Conservation (phyloP, 148 eudicot genomes). For the Nepenthes gracilis region DNA sequence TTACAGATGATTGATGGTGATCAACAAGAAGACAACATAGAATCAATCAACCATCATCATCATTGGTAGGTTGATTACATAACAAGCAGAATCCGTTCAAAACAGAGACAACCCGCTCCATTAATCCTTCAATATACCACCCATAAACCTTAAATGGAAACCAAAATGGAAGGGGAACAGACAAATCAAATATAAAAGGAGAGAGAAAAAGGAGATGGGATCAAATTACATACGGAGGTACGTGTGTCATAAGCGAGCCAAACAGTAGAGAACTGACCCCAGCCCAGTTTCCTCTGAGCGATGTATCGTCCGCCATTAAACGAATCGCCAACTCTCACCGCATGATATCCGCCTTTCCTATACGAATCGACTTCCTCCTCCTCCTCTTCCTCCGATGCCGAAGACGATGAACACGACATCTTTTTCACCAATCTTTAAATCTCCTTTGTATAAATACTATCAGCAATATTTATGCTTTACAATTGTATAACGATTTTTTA, state of each 20-base stretch:
- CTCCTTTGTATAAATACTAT: no score
- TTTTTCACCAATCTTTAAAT: background rate
- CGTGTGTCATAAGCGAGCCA: slow-evolving; percentile 86
- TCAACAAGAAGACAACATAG: no score
- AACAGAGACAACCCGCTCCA: no score
- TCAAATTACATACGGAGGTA: slow-evolving; percentile 32
- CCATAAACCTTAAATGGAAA: no score
- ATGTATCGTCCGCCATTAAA: slow-evolving; percentile 69
- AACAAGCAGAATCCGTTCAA: no score
- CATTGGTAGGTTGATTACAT: no score
- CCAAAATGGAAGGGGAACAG: no score
- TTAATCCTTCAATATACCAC: no score
- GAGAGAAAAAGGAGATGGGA: background rate
- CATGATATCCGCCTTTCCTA: slow-evolving; percentile 86
- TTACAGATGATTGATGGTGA: no score
- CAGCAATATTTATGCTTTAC: no score
- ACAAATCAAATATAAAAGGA: background rate
- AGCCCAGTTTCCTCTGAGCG: slow-evolving; percentile 81
- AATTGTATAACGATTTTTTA: no score
- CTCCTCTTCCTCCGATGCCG: slow-evolving; percentile 78
- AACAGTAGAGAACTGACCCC: slow-evolving; percentile 94
- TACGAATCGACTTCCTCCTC: slow-evolving; percentile 76
- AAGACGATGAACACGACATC: slow-evolving; percentile 76
- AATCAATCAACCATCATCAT: no score
- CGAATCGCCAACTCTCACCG: slow-evolving; percentile 71